Percentiles rank a stretch among this genome's conserved stretches.
These are phyloP conservation scores for Pseudisothecium myosuroides DNA, from an alignment of 225 moss, liverwort and hornwort genomes.

Conservation along the genomic window DNA sequence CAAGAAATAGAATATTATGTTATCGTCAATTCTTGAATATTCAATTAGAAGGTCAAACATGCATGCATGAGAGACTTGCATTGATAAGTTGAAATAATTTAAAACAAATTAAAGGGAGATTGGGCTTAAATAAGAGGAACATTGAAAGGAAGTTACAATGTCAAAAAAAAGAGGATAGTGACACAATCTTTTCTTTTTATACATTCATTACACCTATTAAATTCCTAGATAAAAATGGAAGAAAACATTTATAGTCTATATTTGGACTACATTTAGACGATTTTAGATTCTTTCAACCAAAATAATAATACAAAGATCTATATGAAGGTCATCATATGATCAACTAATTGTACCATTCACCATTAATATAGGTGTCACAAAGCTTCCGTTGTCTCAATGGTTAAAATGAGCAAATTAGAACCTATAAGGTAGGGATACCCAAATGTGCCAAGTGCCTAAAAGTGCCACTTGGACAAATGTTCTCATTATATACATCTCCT, in stretches of 20 bases:
- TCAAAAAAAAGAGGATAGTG: rapidly evolving
- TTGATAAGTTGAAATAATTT: background rate
- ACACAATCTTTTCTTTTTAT: background rate
- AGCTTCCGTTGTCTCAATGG: background rate
- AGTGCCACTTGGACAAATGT: background rate
- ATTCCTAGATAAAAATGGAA: background rate
- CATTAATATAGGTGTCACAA: background rate
- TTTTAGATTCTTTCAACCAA: background rate
- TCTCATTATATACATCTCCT: background rate
- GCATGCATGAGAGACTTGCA: rapidly evolving
- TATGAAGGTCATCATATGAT: background rate
- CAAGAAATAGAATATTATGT: background rate
- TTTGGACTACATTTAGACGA: background rate
- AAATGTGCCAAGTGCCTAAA: background rate
- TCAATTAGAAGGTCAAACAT: rapidly evolving
- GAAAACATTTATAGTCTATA: background rate
- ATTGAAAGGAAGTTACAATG: background rate
- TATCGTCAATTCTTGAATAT: background rate
- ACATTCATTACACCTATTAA: background rate
- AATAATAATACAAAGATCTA: background rate
- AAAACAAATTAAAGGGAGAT: background rate
- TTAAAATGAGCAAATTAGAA: background rate
- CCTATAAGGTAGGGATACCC: rapidly evolving
- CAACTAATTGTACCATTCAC: background rate
- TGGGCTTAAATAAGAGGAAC: rapidly evolving